Evolutionary conservation across 495 filamentous ascomycete species (phyloP), one percentile per base, ranked within the genome.

Genomic region (Jackrogersella minutella): DNA sequence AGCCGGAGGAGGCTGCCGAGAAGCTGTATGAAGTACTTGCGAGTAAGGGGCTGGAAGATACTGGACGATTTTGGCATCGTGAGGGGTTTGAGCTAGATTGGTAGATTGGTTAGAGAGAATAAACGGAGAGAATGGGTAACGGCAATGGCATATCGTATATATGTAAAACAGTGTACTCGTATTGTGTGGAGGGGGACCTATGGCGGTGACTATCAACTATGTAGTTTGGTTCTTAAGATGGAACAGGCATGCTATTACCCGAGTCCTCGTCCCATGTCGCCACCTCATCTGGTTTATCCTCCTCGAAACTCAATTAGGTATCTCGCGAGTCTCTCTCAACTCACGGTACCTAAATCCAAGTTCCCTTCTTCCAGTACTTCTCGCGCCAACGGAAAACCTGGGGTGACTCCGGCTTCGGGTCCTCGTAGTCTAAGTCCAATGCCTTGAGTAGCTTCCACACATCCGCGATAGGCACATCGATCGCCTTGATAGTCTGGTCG

Each of bases 31-130:
- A 82, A 5, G 71, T 77, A 19, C 77, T 92, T 34, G 66, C 71
- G 22, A 58, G 70, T 13, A 34, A 88, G 44, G 71, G 72, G 9
- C 46, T 82, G 37, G 78, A 81, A 3, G 82, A 84, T 26, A n/a
- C 77, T 77, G 68, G 43, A 4, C 76, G 78, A 66, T 90, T 84
- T 74, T 93, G 88, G 88, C 88, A 92, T 80, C 91, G 87, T 83
- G 86, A 88, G 65, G 88, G 88, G 5, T 77, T 85, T 56, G 89
- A 91, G 71, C 77, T 95, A 13, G 49, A 46, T 16, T 56, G 63
- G 56, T 66, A 61, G 4, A 41, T 1, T 21, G 22, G 16, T 9
- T 14, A 39, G 21, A 2, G 22, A 9, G 13, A n/a, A n/a, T n/a
- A n/a, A n/a, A n/a, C n/a, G n/a, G n/a, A n/a, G n/a, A n/a, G n/a